Percentiles rank a stretch among this genome's conserved stretches.
Evolutionary conservation across 306 rosid species (phyloP).

Genomic region (Psophocarpus tetragonolobus): DNA sequence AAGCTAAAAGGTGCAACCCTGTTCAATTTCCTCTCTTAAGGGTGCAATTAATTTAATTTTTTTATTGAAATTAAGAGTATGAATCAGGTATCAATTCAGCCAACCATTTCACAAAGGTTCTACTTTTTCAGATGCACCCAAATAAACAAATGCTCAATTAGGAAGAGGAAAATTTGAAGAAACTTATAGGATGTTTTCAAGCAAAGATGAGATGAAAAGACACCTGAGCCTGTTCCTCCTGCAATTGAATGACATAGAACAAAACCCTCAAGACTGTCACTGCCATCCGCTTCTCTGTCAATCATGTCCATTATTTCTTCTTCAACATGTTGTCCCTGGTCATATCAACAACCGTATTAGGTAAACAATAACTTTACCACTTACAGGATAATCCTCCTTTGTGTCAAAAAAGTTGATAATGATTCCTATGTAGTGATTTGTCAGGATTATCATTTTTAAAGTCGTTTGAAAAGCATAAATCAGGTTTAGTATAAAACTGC

Average conservation of each 20-base stretch:
- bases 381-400: neutral
- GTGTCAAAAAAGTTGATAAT: neutral
- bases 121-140: constrained; percentile 4
- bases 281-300: constrained; percentile 99
- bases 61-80: neutral
- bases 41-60: neutral
- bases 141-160: constrained; percentile 16
- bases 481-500: neutral
- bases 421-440: neutral
- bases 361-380: constrained; percentile 7
- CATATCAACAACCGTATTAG: constrained; percentile 30
- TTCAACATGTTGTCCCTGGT: constrained; percentile 94
- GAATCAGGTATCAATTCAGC: constrained; percentile 1
- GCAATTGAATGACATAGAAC: constrained; percentile 98
- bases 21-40: constrained; percentile 11
- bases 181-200: neutral
- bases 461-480: constrained; percentile 5
- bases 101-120: constrained; percentile 20
- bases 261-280: constrained; percentile 99
- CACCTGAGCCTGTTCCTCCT: constrained; percentile 99
- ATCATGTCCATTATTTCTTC: constrained; percentile 99
- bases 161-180: constrained; percentile 6
- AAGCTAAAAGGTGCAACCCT: constrained; percentile 2
- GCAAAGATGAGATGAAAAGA: constrained; percentile 16
- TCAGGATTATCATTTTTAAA: constrained; percentile 14